Conservation (phyloP, 23 red algal species). For the Cyanidium caldarium region DNA sequence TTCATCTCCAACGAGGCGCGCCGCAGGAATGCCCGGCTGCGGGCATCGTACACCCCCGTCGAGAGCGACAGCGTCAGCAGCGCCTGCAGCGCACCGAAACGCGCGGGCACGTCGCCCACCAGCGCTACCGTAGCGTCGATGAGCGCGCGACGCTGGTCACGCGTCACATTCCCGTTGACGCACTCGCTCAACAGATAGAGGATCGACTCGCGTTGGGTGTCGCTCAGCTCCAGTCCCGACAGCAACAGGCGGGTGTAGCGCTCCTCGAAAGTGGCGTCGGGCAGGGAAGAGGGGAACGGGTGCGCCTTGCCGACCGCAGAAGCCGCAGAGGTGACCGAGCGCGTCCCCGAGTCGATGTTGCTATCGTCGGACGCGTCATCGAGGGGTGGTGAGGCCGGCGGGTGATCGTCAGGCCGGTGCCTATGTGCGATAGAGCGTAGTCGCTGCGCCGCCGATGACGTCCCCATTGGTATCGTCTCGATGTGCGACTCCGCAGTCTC, state of each 20-base stretch:
- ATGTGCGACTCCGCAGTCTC: neutral
- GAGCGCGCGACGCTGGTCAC: neutral
- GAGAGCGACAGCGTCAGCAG: constrained; percentile 42
- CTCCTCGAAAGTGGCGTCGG: constrained; percentile 3
- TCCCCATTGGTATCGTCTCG: neutral
- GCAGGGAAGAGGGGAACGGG: too few relatives aligned
- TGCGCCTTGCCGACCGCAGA: too few relatives aligned
- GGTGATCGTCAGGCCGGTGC: neutral
- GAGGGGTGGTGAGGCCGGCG: neutral
- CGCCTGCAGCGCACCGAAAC: constrained; percentile 55
- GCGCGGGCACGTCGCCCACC: constrained; percentile 29
- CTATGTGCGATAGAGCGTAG: too few relatives aligned
- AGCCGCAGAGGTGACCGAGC: too few relatives aligned
- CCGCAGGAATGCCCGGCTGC: constrained; percentile 45
- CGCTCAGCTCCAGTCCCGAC: neutral
- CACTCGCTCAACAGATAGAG: constrained; percentile 1
- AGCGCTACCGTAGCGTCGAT: neutral
- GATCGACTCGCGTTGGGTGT: neutral
- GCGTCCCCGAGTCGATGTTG: neutral
- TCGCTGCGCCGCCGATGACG: too few relatives aligned
- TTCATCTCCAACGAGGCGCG: constrained; percentile 16
- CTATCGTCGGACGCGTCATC: neutral
- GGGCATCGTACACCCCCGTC: constrained; percentile 48
- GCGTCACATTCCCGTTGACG: neutral
- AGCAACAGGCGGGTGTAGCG: constrained; percentile 4